phyloP scores from a whole-genome alignment of 306 rosid genomes.

The Lathyrus oleraceus region DNA sequence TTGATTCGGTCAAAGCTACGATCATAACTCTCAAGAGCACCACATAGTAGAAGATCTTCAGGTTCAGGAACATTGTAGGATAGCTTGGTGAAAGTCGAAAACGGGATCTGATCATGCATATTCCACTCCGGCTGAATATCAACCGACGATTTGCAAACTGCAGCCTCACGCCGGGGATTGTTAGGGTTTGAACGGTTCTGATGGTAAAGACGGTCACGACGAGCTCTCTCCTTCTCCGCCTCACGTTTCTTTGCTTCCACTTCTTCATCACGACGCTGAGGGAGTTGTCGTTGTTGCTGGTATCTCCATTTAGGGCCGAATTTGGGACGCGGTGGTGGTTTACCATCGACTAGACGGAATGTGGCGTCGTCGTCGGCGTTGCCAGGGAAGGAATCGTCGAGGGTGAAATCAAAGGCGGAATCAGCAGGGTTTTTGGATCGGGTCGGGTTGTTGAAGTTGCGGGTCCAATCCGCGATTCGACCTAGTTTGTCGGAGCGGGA shows the following conservation, averaged over 20 bases:
- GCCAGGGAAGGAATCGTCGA: constrained; percentile 80
- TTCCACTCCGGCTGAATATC: constrained; percentile 97
- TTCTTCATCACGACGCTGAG: constrained; percentile 92
- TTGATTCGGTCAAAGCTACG: constrained; percentile 69
- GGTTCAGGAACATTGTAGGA: constrained; percentile 86
- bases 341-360: constrained; percentile 82
- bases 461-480: constrained; percentile 90
- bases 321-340: constrained; percentile 85
- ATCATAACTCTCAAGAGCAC: constrained; percentile 79
- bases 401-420: constrained; percentile 79
- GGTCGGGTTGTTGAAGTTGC: constrained; percentile 64
- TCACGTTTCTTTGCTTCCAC: constrained; percentile 85
- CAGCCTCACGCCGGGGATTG: constrained; percentile 72
- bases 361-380: constrained; percentile 58
- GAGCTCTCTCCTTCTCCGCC: constrained; percentile 88
- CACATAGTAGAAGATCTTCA: constrained; percentile 76
- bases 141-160: constrained; percentile 78
- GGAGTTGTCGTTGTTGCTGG: constrained; percentile 78
- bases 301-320: constrained; percentile 89
- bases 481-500: constrained; percentile 90
- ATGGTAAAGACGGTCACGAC: constrained; percentile 81
- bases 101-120: constrained; percentile 92
- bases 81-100: constrained; percentile 86
- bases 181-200: constrained; percentile 72
- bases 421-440: constrained; percentile 73